These are phyloP conservation scores for Euphrasia arctica DNA, from an alignment of 305 asterid species.

Conservation along the genomic window DNA sequence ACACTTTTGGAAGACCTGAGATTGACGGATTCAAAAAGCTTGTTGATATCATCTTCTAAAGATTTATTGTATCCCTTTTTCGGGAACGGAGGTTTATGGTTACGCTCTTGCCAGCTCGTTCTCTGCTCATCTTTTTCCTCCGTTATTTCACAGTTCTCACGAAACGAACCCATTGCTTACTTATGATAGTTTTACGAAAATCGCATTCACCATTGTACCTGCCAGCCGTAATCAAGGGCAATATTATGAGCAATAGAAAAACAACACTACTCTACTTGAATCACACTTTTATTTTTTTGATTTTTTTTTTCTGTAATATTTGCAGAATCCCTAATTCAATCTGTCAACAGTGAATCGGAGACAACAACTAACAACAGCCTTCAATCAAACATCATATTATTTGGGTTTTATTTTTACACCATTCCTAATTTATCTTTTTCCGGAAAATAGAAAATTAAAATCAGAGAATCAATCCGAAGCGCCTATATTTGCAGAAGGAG, in stretches of 20 bases:
- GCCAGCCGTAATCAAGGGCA: slow-evolving; percentile 21
- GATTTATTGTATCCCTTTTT: slow-evolving; percentile 44
- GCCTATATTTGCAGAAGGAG: slow-evolving; percentile 5
- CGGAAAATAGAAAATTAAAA: neutral
- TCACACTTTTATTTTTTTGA: too few species aligned
- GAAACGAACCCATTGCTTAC: slow-evolving; percentile 53
- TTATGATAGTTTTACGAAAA: neutral
- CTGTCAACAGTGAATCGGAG: neutral
- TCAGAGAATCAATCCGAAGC: neutral
- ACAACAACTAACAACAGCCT: too few species aligned
- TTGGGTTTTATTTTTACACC: neutral
- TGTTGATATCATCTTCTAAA: slow-evolving; percentile 70
- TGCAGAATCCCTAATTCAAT: neutral
- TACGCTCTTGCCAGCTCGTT: slow-evolving; percentile 30
- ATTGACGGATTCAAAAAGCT: slow-evolving; percentile 70
- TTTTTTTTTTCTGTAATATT: neutral
- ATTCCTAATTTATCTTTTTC: neutral
- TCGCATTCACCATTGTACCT: slow-evolving; percentile 20
- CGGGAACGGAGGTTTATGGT: slow-evolving; percentile 50
- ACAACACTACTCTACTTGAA: neutral
- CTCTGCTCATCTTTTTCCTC: slow-evolving; percentile 50
- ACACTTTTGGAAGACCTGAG: slow-evolving; percentile 63
- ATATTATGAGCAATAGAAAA: neutral
- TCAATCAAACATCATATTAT: too few species aligned
- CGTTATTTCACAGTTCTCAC: slow-evolving; percentile 57